A percentile compares a stretch with the other conserved stretches of the same genome.
phyloP scores from a whole-genome alignment of 108 stramenopile species.

The Schizochytrium sp. region DNA sequence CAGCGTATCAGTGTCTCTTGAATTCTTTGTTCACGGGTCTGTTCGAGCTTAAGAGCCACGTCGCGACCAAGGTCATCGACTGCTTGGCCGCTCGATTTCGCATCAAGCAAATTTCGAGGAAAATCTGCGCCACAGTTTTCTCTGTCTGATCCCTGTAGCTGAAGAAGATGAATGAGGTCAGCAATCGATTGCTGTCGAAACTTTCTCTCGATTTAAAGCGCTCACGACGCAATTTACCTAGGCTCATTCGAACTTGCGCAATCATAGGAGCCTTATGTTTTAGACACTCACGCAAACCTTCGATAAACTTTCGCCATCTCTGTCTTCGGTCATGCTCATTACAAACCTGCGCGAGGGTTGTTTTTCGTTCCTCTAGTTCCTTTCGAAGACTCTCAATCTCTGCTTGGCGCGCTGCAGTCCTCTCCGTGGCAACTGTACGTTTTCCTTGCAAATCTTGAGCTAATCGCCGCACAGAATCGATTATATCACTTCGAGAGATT shows the following conservation, averaged over 20 bases:
- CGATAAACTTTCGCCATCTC: background rate
- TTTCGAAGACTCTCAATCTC: slow-evolving; percentile 10
- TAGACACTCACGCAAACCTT: background rate
- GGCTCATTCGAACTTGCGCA: background rate
- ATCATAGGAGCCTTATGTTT: background rate
- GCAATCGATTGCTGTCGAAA: background rate
- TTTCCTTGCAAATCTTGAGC: background rate
- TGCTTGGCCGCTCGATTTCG: background rate
- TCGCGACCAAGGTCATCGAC: slow-evolving; percentile 25
- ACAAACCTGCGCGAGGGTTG: background rate
- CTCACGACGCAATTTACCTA: background rate
- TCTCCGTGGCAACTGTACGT: background rate
- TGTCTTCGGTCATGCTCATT: background rate
- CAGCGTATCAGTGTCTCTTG: background rate
- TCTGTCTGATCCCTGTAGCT: background rate
- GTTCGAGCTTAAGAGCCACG: background rate
- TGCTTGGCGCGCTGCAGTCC: background rate
- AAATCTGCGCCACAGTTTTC: background rate
- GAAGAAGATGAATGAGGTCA: background rate
- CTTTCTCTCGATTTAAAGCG: background rate
- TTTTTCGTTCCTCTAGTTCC: background rate
- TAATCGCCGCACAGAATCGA: background rate
- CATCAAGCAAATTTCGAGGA: background rate
- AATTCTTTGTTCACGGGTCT: background rate
- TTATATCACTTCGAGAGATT: too few relatives aligned